Evolutionary conservation across 2,329 filamentous ascomycete species (phyloP), one percentile per base, ranked within the genome.

Genomic region (Phyllosticta capitalensis): DNA sequence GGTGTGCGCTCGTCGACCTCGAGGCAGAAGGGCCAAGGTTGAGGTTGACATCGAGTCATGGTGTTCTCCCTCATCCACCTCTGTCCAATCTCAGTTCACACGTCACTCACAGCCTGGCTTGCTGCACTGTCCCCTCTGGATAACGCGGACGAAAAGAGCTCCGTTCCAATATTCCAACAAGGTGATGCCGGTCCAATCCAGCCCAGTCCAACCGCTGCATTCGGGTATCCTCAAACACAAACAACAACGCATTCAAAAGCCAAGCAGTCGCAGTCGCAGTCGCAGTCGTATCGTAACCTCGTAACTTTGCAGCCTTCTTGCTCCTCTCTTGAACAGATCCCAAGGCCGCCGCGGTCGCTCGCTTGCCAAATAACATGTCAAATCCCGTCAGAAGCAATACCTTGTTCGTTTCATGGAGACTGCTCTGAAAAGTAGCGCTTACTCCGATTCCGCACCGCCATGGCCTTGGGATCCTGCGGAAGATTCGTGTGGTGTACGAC

Each of bases 401-500:
- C n/a, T 5, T 10, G 5, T 1, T 49, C 30, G 12, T 10, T 1
- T 63, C 59, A 64, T 22, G 63, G 58, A 14, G 71, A 66, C 63
- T 71, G 71, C 63, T 78, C 77, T 56, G 74, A 77, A 62, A 79
- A 80, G 64, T 80, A 80, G 30, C 78, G 67, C 68, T 79, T 79
- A 50, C 74, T 77, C 59, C 74, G 67, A 64, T 67, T 74, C 69
- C 71, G 75, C 28, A 70, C 72, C 20, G 70, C 71, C 26, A 76
- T 68, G 30, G 75, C 76, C 62, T 78, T 75, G 2, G 76, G 74
- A 65, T 79, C 78, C 38, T 73, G 69, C 1, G 76, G 76, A 33
- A 80, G 64, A 60, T 77, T 79, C 51, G 53, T 61, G 70, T 96
- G 92, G 73, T 97, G 92, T 2, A 96, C 92, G 17, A 96, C 90